These are phyloP conservation scores for Starmera stellimalicola DNA, from an alignment of 1,139 yeast species.

Conservation along the genomic window DNA sequence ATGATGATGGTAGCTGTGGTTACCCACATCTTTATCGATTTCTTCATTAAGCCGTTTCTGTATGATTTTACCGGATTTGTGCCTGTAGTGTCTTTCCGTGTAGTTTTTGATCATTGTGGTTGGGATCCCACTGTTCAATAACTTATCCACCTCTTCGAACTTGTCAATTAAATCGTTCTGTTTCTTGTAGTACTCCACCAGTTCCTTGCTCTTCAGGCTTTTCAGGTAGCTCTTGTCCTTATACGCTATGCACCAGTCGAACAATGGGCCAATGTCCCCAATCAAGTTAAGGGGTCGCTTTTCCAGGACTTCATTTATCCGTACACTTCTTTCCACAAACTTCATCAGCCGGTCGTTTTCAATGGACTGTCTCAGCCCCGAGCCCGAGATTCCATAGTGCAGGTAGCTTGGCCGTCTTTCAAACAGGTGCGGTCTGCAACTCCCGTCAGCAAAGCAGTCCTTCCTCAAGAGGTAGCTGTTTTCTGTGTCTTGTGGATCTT, in stretches of 20 bases:
- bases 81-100: constrained; percentile 20
- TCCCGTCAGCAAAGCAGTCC: too few relatives aligned
- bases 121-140: constrained; percentile 67
- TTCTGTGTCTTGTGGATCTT: too few relatives aligned
- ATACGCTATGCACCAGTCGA: constrained; percentile 10
- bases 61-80: too few relatives aligned
- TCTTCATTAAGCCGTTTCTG: too few relatives aligned
- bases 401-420: constrained; percentile 12
- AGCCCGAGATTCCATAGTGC: constrained; percentile 10
- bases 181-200: constrained; percentile 31
- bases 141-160: constrained; percentile 51
- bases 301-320: constrained; percentile 9
- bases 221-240: constrained; percentile 6
- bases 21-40: constrained; percentile 12
- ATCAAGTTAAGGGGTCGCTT: constrained; percentile 15
- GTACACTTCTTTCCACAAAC: constrained; percentile 11
- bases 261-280: constrained; percentile 10
- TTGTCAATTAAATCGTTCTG: constrained; percentile 55
- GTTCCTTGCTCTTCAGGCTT: constrained; percentile 7
- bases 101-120: constrained; percentile 55
- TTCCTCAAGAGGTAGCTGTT: too few relatives aligned
- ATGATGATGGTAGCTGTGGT: constrained; percentile 5
- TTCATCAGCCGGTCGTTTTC: constrained; percentile 14
- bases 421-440: too few relatives aligned
- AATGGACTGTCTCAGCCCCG: constrained; percentile 11